Base-by-base conservation (phyloP, 352 stramenopile species). In the Globisporangium emineosum region DNA sequence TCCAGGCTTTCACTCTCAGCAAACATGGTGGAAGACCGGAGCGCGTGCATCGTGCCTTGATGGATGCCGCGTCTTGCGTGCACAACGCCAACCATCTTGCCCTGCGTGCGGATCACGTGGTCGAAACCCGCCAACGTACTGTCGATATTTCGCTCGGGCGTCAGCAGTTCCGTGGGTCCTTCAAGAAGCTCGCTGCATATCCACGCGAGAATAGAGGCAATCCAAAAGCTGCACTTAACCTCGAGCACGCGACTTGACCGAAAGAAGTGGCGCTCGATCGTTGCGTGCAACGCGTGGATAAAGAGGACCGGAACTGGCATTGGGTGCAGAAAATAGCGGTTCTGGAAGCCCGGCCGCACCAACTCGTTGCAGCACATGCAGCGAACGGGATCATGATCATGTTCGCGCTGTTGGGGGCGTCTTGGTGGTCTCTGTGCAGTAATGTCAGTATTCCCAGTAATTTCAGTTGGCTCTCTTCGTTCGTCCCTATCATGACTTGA, bases 201-300 rank as follows among this genome's bases (percentile, higher is more conserved):
- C 25, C 25, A 37, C 49, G 49, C 19, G 15, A 55, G 25, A 9
- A 37, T 55, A 13, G 6, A 37, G 1, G 25, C 15, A 25, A 55
- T 55, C 49, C 27, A 37, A 12, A 55, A 55, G 23, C 5, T 12
- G 25, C 49, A 55, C 13, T 55, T 55, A 15, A 17, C 35, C 15
- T 55, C 49, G 23, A 55, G 13, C 49, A 55, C 23, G 13, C 49
- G 49, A 19, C 49, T 55, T 25, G 25, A 55, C 15, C 17, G 49
- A 8, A 55, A 32, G 13, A 29, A 55, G 23, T 37, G 49, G 25
- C 25, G 25, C 49, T 55, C 49, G 49, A 55, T 55, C 49, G 49
- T 2, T 3, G 49, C 49, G 25, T 55, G 49, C 13, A 37, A 35
- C 15, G 25, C 49, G 13, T 12, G 17, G 49, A 55, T 55, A 30